Evolutionary conservation across 2,329 filamentous ascomycete species (phyloP).

Genomic region (Helotiales sp.): DNA sequence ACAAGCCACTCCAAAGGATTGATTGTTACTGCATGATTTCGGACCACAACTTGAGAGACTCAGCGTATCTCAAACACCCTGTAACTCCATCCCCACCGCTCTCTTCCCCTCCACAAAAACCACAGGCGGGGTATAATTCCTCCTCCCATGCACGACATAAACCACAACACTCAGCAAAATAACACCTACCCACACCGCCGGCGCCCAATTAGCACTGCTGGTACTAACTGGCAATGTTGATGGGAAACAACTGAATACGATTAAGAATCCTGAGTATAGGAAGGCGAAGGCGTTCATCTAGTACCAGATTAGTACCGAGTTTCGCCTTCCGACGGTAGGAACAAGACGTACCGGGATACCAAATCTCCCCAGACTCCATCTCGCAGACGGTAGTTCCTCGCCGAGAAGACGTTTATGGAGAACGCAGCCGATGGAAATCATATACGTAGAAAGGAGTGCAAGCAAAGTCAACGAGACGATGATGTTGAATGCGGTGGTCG

Average conservation of each 20-base stretch:
- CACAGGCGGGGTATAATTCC: slow-evolving; percentile 35
- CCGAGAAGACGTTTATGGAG: slow-evolving; percentile 36
- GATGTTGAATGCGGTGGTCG: slow-evolving; percentile 51
- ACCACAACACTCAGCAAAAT: slow-evolving; percentile 21
- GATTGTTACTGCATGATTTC: too few species aligned
- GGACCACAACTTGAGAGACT: too few species aligned
- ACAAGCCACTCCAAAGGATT: too few species aligned
- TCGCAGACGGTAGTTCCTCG: slow-evolving; percentile 40
- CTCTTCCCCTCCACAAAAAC: slow-evolving; percentile 22
- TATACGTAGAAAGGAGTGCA: slow-evolving; percentile 52
- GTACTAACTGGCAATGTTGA: slow-evolving; percentile 37
- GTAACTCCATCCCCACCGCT: slow-evolving; percentile 11
- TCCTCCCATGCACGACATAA: slow-evolving; percentile 37
- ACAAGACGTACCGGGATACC: too few species aligned
- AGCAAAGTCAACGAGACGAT: slow-evolving; percentile 52
- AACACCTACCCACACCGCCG: slow-evolving; percentile 23
- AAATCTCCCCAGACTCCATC: slow-evolving; percentile 44
- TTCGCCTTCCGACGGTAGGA: too few species aligned
- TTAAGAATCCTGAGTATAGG: slow-evolving; percentile 45
- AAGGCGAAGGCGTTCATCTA: slow-evolving; percentile 46
- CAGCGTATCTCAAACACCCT: too few species aligned
- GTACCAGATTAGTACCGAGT: too few species aligned
- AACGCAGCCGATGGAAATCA: slow-evolving; percentile 47
- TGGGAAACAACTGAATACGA: slow-evolving; percentile 52
- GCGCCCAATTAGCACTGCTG: slow-evolving; percentile 46